Conservation (phyloP, 169 alveolate genomes). For the Eimeria praecox region DNA sequence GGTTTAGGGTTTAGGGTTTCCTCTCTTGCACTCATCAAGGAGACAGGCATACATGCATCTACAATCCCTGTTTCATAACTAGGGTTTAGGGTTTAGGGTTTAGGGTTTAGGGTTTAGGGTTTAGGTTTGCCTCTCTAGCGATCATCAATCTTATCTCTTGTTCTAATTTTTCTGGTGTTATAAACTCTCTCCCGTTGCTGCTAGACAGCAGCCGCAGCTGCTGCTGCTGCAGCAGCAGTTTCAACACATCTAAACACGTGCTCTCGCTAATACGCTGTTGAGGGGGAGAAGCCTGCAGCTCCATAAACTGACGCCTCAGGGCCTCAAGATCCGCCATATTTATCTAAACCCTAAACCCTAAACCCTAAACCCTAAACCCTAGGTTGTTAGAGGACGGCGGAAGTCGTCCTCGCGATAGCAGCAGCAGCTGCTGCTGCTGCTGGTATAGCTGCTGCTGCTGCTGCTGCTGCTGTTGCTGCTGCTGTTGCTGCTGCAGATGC, state of each 20-base stretch:
- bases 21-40: neutral
- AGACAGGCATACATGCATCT: too few species aligned
- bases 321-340: neutral
- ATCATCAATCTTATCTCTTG: constrained; percentile 34
- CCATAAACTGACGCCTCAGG: constrained; percentile 33
- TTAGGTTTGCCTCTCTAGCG: neutral
- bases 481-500: too few species aligned
- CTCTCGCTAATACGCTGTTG: constrained; percentile 63
- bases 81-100: neutral
- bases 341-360: constrained; percentile 9
- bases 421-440: too few species aligned
- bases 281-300: constrained; percentile 14
- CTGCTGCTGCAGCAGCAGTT: constrained; percentile 26
- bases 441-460: too few species aligned
- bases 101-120: neutral
- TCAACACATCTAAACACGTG: constrained; percentile 63
- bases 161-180: constrained; percentile 37
- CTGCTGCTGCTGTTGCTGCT: too few species aligned
- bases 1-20: neutral
- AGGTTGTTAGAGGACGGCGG: too few species aligned
- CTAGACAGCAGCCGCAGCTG: neutral
- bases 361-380: neutral
- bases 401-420: too few species aligned
- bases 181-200: constrained; percentile 70
- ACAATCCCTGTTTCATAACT: too few species aligned